These are phyloP conservation scores for Lactarius quietus DNA, from an alignment of 768 basidiomycete species.

Conservation along the genomic window DNA sequence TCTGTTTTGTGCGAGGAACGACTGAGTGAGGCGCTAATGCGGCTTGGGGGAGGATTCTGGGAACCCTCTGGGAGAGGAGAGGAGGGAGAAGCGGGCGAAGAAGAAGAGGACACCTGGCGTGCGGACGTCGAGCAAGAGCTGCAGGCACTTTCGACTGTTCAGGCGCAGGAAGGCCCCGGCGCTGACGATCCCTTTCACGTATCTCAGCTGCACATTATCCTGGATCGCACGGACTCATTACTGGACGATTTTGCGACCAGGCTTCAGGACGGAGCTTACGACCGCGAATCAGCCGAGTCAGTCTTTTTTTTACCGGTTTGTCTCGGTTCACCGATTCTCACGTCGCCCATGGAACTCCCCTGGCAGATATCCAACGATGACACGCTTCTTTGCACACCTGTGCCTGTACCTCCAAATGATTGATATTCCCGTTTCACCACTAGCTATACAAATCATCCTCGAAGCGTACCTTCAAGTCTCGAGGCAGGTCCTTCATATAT, in stretches of 20 bases:
- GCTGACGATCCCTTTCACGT: conserved; percentile 78
- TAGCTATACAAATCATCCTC: conserved; percentile 75
- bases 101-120: conserved; percentile 58
- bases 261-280: conserved; percentile 49
- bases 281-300: conserved; percentile 52
- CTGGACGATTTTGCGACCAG: conserved; percentile 65
- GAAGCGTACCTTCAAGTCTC: conserved; percentile 85
- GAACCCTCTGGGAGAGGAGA: conserved; percentile 51
- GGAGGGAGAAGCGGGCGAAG: conserved; percentile 30
- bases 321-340: conserved; percentile 13
- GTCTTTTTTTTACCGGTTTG: conserved; percentile 28
- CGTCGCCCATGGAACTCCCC: not conserved
- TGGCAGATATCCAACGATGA: conserved; percentile 66
- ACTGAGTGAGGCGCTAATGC: conserved; percentile 62
- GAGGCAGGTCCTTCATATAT: conserved; percentile 48
- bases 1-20: conserved; percentile 80
- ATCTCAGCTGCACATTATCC: conserved; percentile 75
- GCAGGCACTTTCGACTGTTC: conserved; percentile 53
- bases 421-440: conserved; percentile 64
- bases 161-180: conserved; percentile 60
- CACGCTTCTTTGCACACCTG: conserved; percentile 91
- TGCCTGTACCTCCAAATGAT: conserved; percentile 87
- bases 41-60: conserved; percentile 76
- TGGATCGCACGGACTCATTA: conserved; percentile 62
- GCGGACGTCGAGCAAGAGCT: conserved; percentile 57